Conservation (phyloP, 2,329 filamentous ascomycete species). For the Aquanectria penicillioides region DNA sequence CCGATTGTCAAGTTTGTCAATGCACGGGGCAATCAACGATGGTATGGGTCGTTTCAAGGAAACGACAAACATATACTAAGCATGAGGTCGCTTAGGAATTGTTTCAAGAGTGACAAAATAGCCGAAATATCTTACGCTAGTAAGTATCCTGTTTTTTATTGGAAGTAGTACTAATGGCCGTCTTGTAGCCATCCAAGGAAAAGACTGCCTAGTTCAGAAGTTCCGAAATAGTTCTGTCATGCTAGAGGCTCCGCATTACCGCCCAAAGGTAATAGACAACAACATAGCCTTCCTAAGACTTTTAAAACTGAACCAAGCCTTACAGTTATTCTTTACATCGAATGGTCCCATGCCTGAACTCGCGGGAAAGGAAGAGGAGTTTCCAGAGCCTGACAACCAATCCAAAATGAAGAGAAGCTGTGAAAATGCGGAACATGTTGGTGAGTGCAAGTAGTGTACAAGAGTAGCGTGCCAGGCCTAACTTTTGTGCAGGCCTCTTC, state of each 20-base stretch:
- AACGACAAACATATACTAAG: not conserved
- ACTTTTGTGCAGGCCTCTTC: slow-evolving; percentile 71
- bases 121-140: slow-evolving; percentile 96
- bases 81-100: slow-evolving; percentile 65
- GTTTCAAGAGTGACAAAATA: slow-evolving; percentile 84
- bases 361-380: slow-evolving; percentile 77
- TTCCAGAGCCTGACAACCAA: slow-evolving; percentile 83
- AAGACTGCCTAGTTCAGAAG: slow-evolving; percentile 90
- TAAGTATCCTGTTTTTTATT: slow-evolving; percentile 54
- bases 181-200: slow-evolving; percentile 82
- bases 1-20: slow-evolving; percentile 70
- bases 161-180: slow-evolving; percentile 37
- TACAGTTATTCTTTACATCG: slow-evolving; percentile 62
- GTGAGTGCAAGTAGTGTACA: slow-evolving; percentile 57
- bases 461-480: not conserved
- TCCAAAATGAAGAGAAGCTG: slow-evolving; percentile 89
- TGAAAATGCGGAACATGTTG: slow-evolving; percentile 86
- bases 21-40: slow-evolving; percentile 75
- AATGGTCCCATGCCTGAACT: slow-evolving; percentile 60
- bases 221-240: slow-evolving; percentile 98
- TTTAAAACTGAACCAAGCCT: slow-evolving; percentile 4
- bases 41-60: slow-evolving; percentile 55
- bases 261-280: slow-evolving; percentile 74
- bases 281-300: not conserved
- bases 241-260: slow-evolving; percentile 82